Evolutionary conservation across 805 yeast genomes (phyloP).

Genomic region (Candida germanica): DNA sequence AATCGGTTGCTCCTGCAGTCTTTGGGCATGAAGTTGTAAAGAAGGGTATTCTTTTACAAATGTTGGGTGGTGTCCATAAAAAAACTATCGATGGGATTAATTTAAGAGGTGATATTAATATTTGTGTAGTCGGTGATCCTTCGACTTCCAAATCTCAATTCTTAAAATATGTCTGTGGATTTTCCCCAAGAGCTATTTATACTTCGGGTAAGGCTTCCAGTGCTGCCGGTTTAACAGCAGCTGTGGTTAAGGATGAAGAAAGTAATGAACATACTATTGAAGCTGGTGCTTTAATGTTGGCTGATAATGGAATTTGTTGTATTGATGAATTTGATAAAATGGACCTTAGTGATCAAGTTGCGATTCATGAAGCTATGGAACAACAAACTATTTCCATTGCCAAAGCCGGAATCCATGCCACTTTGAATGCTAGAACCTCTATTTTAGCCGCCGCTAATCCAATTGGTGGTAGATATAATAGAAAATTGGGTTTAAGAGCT

Average conservation of each 20-base stretch:
- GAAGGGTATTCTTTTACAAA: constrained; percentile 84
- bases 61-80: constrained; percentile 95
- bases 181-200: constrained; percentile 91
- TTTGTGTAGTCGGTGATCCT: constrained; percentile 97
- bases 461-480: constrained; percentile 92
- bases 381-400: constrained; percentile 98
- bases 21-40: constrained; percentile 94
- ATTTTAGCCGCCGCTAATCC: constrained; percentile 99
- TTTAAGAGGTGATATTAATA: constrained; percentile 93
- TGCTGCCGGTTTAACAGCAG: constrained; percentile 98
- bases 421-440: constrained; percentile 93
- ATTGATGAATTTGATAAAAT: constrained; percentile 98
- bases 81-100: constrained; percentile 90
- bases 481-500: constrained; percentile 77
- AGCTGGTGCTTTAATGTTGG: constrained; percentile 98
- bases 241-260: constrained; percentile 96
- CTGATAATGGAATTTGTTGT: constrained; percentile 97
- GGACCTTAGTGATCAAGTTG: constrained; percentile 95
- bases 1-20: constrained; percentile 92
- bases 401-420: constrained; percentile 98
- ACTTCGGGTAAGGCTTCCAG: constrained; percentile 98
- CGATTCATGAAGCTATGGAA: constrained; percentile 99
- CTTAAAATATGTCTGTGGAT: constrained; percentile 85
- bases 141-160: constrained; percentile 97
- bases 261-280: constrained; percentile 96